Conservation (phyloP, 75 land plant species). For the Sequoia sempervirens region DNA sequence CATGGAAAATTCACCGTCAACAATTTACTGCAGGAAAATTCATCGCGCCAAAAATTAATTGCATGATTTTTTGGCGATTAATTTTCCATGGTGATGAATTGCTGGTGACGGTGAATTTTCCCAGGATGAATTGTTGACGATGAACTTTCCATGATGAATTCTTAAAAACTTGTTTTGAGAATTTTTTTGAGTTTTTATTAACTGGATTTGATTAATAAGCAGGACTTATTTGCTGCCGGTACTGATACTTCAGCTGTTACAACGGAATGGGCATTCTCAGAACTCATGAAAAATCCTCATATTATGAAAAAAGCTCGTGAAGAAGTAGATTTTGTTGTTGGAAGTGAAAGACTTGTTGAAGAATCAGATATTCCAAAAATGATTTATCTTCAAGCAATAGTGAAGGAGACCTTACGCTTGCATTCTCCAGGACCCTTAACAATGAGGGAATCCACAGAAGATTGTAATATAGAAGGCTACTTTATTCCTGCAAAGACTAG, state of each 20-base stretch:
- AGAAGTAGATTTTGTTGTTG: slow-evolving; percentile 16
- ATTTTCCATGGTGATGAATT: too few relatives aligned
- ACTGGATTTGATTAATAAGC: not conserved
- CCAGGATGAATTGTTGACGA: too few relatives aligned
- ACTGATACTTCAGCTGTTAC: slow-evolving; percentile 17
- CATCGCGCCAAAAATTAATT: too few relatives aligned
- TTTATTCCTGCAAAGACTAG: slow-evolving; percentile 15
- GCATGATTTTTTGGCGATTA: too few relatives aligned
- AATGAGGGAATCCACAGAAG: slow-evolving; percentile 13
- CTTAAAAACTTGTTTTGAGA: too few relatives aligned
- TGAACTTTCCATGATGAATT: too few relatives aligned
- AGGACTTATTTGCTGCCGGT: slow-evolving; percentile 15
- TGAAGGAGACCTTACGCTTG: slow-evolving; percentile 19
- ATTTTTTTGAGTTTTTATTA: not conserved
- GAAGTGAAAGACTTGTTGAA: slow-evolving; percentile 10
- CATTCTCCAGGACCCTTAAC: slow-evolving; percentile 14
- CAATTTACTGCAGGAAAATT: too few relatives aligned
- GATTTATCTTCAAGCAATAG: slow-evolving; percentile 15
- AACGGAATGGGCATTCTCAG: slow-evolving; percentile 13
- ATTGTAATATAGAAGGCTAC: slow-evolving; percentile 9
- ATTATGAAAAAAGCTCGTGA: slow-evolving; percentile 3
- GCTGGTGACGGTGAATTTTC: too few relatives aligned
- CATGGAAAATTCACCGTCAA: too few relatives aligned
- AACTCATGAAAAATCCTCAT: slow-evolving; percentile 10
- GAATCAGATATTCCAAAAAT: slow-evolving; percentile 14